Evolutionary conservation across 805 yeast genomes (phyloP), one percentile per base, ranked within the genome.

Genomic region (Zygoascus ofunaensis): DNA sequence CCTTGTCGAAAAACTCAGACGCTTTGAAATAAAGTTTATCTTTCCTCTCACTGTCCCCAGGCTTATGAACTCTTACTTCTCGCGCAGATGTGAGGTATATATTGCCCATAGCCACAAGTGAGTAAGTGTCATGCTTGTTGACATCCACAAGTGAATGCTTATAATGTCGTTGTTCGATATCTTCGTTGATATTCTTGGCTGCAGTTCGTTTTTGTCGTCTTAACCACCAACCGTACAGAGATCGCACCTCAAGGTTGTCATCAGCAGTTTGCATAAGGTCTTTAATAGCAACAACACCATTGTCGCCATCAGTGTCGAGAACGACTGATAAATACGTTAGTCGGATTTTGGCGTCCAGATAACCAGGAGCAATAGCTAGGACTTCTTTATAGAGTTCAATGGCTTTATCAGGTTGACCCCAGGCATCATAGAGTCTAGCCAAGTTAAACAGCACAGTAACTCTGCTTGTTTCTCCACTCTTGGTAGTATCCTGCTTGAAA

Each of bases 171-270:
- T 85, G 80, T 61, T 87, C 96, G n/a, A 63, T 65, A 43, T 70
- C 71, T 15, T 71, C 73, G 24, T 82, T 79, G 57, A 72, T 72
- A 48, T 74, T 76, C 35, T 52, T 49, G 17, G 59, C 47, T 5
- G 47, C 48, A 8, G 17, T 18, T 8, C 55, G 51, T 43, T 60
- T 56, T 22, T 53, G 52, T 22, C 66, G 55, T 48, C 74, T 73
- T 53, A 87, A 67, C 57, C 77, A 86, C 97, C 97, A 92, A 26
- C 94, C 92, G 60, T 83, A 86, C 54, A 92, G 83, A 0, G 97
- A 82, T 49, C 98, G 79, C 2, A 86, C 79, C 59, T 89, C 96
- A 48, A 87, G 65, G 56, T 86, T 76, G 7, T 77, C 74, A 1
- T 77, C 72, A 48, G 76, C 70, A 12, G 69, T 62, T 2, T 65